A percentile compares a stretch with the other conserved stretches of the same genome.
Conservation (phyloP, 257 asterid species). For the Misopates orontium region DNA sequence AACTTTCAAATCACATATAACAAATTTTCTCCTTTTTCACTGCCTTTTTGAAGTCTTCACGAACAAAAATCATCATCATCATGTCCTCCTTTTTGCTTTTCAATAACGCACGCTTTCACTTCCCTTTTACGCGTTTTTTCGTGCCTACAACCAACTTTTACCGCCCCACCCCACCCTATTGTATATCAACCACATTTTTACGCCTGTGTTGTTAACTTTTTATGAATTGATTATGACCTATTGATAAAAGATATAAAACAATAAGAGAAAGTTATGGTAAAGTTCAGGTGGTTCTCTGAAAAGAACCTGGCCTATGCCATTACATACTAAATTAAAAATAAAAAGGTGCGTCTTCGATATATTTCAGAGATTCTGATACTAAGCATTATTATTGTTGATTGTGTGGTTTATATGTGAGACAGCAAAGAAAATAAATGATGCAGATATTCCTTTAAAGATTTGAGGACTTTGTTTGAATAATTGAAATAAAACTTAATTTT, state of each 20-base stretch:
- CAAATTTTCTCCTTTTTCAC: conserved; percentile 25
- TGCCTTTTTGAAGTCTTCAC: conserved; percentile 47
- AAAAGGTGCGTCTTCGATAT: background rate
- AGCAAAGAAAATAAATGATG: too few species aligned
- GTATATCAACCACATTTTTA: conserved; percentile 16
- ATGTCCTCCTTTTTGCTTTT: conserved; percentile 54
- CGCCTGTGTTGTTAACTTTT: conserved; percentile 4
- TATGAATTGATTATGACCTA: conserved; percentile 1
- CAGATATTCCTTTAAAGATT: too few species aligned
- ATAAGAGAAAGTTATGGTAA: conserved; percentile 17
- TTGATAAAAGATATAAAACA: background rate
- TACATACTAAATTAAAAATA: background rate
- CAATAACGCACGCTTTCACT: conserved; percentile 87
- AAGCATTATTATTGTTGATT: too few species aligned
- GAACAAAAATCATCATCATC: conserved; percentile 58
- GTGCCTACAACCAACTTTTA: conserved; percentile 42
- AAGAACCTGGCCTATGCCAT: conserved; percentile 11
- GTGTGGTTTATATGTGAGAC: too few species aligned
- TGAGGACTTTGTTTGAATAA: too few species aligned
- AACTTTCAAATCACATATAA: conserved; percentile 23
- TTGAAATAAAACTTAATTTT: too few species aligned
- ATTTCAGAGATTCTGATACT: too few species aligned
- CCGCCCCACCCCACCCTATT: conserved; percentile 24
- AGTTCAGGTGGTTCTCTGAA: conserved; percentile 33
- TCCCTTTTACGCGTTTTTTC: conserved; percentile 78